phyloP scores from a whole-genome alignment of 2,329 filamentous ascomycete species.

The Paracamarosporium sp. region DNA sequence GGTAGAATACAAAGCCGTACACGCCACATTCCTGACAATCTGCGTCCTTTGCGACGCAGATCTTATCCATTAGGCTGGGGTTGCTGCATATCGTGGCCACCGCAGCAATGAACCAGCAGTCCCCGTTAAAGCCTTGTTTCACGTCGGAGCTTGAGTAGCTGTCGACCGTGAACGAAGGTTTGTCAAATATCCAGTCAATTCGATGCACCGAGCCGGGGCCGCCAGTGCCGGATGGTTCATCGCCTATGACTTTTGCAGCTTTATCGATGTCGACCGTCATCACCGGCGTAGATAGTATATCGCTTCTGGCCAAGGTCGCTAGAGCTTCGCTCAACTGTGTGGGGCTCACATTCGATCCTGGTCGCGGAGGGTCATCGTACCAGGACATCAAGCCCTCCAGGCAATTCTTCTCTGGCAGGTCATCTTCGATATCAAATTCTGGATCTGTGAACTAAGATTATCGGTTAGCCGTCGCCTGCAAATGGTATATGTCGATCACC shows the following conservation, averaged over 20 bases:
- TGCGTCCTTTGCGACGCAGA: constrained; percentile 77
- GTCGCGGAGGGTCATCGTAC: constrained; percentile 61
- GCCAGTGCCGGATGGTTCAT: constrained; percentile 20
- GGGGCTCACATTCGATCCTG: constrained; percentile 16
- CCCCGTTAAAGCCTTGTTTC: constrained; percentile 76
- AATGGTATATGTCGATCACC: background rate
- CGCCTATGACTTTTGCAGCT: constrained; percentile 67
- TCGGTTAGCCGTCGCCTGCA: background rate
- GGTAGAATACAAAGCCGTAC: constrained; percentile 84
- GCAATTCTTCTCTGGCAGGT: constrained; percentile 59
- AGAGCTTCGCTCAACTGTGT: constrained; percentile 28
- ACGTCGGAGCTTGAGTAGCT: constrained; percentile 79
- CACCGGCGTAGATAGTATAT: constrained; percentile 25
- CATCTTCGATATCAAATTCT: constrained; percentile 82
- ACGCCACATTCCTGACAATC: constrained; percentile 76
- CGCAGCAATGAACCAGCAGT: constrained; percentile 87
- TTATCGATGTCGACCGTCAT: constrained; percentile 40
- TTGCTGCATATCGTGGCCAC: constrained; percentile 79
- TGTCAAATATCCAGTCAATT: constrained; percentile 75
- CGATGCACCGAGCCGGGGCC: constrained; percentile 36
- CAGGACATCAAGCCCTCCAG: constrained; percentile 44
- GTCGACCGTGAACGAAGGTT: constrained; percentile 77
- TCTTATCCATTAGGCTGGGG: constrained; percentile 70
- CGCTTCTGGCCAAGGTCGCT: constrained; percentile 28
- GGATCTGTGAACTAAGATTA: constrained; percentile 69